Conservation (phyloP, 495 filamentous ascomycete species). For the Penicillium bovifimosum region DNA sequence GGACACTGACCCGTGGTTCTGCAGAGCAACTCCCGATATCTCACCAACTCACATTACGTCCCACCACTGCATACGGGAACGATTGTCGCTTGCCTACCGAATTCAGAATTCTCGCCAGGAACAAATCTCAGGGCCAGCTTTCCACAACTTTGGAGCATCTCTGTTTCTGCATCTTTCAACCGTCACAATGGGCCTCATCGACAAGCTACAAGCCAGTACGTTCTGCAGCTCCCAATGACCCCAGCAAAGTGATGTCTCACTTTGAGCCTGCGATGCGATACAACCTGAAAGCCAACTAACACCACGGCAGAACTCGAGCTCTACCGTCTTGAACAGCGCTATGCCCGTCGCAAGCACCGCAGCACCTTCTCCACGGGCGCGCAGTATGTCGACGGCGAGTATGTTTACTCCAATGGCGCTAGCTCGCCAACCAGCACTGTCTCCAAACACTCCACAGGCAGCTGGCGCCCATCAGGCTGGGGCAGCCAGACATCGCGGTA, state of each 20-base stretch:
- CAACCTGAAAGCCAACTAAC: constrained; percentile 8
- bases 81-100: neutral
- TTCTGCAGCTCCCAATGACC: neutral
- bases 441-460: constrained; percentile 41
- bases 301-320: constrained; percentile 63
- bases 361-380: constrained; percentile 81
- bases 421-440: constrained; percentile 38
- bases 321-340: constrained; percentile 87
- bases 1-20: neutral
- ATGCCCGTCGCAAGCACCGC: constrained; percentile 80
- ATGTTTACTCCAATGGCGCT: constrained; percentile 54
- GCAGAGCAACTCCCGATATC: neutral
- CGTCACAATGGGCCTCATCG: constrained; percentile 42
- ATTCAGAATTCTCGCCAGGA: neutral
- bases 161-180: neutral
- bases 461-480: constrained; percentile 36
- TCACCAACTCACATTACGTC: neutral
- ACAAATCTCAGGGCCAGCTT: neutral
- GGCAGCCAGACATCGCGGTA: constrained; percentile 29
- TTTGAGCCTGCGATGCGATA: neutral
- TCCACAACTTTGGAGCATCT: neutral
- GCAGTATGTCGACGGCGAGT: constrained; percentile 88
- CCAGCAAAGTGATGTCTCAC: neutral
- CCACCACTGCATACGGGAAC: neutral
- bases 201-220: constrained; percentile 54